These are phyloP conservation scores for Phaeomoniella chlamydospora DNA, from an alignment of 2,329 filamentous ascomycete genomes.

Conservation along the genomic window DNA sequence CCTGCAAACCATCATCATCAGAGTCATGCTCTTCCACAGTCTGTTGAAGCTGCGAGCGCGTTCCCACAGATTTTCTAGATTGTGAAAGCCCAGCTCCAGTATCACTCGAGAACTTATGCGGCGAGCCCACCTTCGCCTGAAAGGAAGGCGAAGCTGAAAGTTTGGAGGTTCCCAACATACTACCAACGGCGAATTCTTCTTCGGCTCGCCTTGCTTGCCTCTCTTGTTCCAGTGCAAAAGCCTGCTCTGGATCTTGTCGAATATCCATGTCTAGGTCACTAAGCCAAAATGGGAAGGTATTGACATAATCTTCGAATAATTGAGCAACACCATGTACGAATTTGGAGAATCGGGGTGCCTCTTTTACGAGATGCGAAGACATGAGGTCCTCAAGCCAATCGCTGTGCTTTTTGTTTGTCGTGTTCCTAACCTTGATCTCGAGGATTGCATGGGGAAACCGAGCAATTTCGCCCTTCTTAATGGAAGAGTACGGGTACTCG, in stretches of 20 bases:
- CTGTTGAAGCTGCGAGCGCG: constrained; percentile 6
- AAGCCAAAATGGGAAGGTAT: constrained; percentile 92
- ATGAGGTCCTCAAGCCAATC: constrained; percentile 88
- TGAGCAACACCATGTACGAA: constrained; percentile 88
- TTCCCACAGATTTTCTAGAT: not conserved
- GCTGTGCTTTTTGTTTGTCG: constrained; percentile 49
- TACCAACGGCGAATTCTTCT: constrained; percentile 80
- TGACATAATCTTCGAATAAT: constrained; percentile 91
- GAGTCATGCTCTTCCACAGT: constrained; percentile 30
- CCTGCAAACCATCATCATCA: constrained; percentile 30
- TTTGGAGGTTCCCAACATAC: constrained; percentile 51
- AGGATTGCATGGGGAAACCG: constrained; percentile 83
- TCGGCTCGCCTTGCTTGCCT: constrained; percentile 66
- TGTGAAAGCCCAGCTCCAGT: not conserved
- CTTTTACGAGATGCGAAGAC: constrained; percentile 80
- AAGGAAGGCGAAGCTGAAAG: constrained; percentile 6
- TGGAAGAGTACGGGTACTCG: constrained; percentile 72
- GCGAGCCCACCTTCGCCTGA: constrained; percentile 8
- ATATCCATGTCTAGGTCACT: constrained; percentile 87
- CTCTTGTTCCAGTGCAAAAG: constrained; percentile 84
- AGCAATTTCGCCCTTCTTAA: constrained; percentile 82
- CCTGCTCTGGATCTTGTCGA: constrained; percentile 75
- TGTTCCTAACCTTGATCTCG: constrained; percentile 77
- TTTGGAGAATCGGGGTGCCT: constrained; percentile 84
- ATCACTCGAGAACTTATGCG: constrained; percentile 2